A percentile compares a stretch with the other conserved stretches of the same genome.
Conservation (phyloP, 2,329 filamentous ascomycete genomes). For the Neonectria coccinea region DNA sequence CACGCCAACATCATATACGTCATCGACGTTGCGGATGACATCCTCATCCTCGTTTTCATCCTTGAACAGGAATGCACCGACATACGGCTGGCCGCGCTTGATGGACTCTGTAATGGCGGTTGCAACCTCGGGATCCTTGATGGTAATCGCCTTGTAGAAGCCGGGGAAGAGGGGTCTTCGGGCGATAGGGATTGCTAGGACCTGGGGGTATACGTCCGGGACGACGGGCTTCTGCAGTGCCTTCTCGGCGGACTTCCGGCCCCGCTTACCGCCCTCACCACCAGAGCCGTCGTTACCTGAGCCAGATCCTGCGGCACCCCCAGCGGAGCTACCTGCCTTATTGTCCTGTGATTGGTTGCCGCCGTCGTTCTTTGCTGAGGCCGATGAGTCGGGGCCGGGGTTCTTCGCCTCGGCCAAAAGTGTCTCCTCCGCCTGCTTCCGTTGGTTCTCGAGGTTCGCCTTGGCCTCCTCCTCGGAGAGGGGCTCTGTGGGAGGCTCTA, state of each 20-base stretch:
- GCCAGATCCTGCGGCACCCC: conserved; percentile 60
- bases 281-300: conserved; percentile 66
- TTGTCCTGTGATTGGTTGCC: conserved; percentile 59
- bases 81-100: conserved; percentile 95
- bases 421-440: conserved; percentile 56
- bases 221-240: conserved; percentile 88
- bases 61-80: conserved; percentile 96
- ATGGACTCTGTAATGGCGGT: conserved; percentile 96
- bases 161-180: conserved; percentile 95
- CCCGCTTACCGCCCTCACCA: conserved; percentile 75
- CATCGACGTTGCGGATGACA: conserved; percentile 87
- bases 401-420: conserved; percentile 61
- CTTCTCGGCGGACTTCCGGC: conserved; percentile 78
- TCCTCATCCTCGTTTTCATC: conserved; percentile 95
- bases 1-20: conserved; percentile 95
- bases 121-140: conserved; percentile 91
- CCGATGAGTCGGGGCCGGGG: conserved; percentile 55
- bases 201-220: conserved; percentile 95
- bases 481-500: conserved; percentile 57
- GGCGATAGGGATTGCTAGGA: conserved; percentile 96
- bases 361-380: conserved; percentile 60
- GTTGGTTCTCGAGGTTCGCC: conserved; percentile 62
- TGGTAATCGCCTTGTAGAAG: conserved; percentile 99
- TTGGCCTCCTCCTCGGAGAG: conserved; percentile 66
- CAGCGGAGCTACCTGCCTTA: conserved; percentile 68